A percentile compares a stretch with the other conserved stretches of the same genome.
Conservation (phyloP, 2,329 filamentous ascomycete species). For the Whalleya microplaca region DNA sequence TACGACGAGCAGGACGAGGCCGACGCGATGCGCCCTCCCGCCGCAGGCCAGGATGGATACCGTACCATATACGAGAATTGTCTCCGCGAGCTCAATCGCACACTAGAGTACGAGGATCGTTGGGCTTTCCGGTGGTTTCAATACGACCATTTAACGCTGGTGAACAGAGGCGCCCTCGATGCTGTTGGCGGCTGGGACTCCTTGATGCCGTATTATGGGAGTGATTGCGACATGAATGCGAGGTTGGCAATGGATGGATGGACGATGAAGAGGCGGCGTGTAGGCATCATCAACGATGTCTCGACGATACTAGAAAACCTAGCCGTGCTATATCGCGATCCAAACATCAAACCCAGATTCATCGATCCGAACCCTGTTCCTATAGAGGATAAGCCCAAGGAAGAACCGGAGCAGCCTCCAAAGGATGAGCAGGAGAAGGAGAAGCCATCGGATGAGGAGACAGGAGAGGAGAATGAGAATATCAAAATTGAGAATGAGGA, state of each 20-base stretch:
- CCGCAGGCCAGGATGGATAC: conserved; percentile 36
- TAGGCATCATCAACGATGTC: conserved; percentile 45
- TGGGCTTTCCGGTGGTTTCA: conserved; percentile 46
- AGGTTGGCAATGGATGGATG: conserved; percentile 44
- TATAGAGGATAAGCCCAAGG: conserved; percentile 21
- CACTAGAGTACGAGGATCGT: conserved; percentile 46
- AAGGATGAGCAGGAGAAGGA: conserved; percentile 28
- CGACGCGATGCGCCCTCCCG: conserved; percentile 31
- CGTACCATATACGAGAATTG: conserved; percentile 38
- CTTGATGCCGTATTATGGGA: conserved; percentile 54
- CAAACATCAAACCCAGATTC: conserved; percentile 34
- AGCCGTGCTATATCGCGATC: conserved; percentile 42
- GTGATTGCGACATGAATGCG: conserved; percentile 53
- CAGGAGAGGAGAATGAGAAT: conserved; percentile 16
- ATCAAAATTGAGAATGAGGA: conserved; percentile 8
- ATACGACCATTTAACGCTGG: conserved; percentile 52
- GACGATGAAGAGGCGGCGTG: conserved; percentile 37
- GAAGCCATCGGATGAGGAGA: conserved; percentile 19
- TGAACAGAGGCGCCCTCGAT: conserved; percentile 50
- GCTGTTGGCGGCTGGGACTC: conserved; percentile 55
- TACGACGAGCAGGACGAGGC: conserved; percentile 37
- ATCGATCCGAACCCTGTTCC: conserved; percentile 40
- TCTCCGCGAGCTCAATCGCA: conserved; percentile 34
- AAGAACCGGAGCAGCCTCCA: conserved; percentile 24
- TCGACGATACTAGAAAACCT: conserved; percentile 45